Base-by-base conservation (phyloP, 106 monocot species). In the Dactylorhiza incarnata region DNA sequence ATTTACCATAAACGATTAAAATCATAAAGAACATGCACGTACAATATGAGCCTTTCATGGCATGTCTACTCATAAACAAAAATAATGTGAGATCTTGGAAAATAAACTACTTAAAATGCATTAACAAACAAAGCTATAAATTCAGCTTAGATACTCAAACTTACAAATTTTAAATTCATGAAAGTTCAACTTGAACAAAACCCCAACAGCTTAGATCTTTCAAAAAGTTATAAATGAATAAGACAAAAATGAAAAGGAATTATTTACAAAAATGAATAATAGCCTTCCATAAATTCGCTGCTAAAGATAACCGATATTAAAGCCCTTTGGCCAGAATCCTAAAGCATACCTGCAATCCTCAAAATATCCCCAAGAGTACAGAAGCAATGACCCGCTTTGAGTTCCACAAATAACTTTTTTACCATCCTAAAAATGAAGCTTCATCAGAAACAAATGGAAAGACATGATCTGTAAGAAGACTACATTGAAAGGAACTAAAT, bases 401-500 rank as follows among this genome's bases (percentile, higher is more conserved):
- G 93, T 87, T 77, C 97, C 97, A 85, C 94, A 97, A 54, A 97
- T 72, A 72, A 97, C 89, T 83, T 97, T 97, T 79, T 80, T 72
- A 71, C 94, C 91, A 88, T 91, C 84, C 97, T 97, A 71, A 61
- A 12, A 29, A 74, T 52, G 70, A 68, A 45, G n/a, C 58, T 61
- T 3, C 49, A 65, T 67, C 45, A 46, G 22, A 6, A 23, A 66
- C 24, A 51, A 22, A n/a, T n/a, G n/a, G n/a, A n/a, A n/a, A n/a
- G n/a, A 29, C 29, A 29, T 29, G 29, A 29, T 29, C 29, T 29
- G 29, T 29, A 29, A 29, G 29, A 29, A 29, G 2, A 0, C 29
- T 29, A 29, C 29, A 2, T 29, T 29, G 29, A 29, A 29, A 29
- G 29, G 2, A 29, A 29, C 29, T 2, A 29, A 29, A 29, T 0